Base-by-base conservation (phyloP, 2,329 filamentous ascomycete genomes). In the Fusarium lateritium region DNA sequence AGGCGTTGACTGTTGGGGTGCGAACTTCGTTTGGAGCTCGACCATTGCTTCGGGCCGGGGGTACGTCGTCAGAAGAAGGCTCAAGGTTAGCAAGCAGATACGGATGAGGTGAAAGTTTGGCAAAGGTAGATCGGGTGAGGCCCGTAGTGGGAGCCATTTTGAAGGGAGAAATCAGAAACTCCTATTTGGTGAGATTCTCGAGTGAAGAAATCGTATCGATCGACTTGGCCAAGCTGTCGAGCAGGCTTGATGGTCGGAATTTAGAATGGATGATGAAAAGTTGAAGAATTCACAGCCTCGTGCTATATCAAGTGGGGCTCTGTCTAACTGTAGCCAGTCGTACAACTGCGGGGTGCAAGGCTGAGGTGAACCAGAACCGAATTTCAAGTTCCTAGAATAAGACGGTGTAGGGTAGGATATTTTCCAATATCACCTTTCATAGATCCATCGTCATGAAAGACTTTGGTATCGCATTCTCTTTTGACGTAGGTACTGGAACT, bases 51-150 rank as follows among this genome's bases (percentile, higher is more conserved):
- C 96, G 92, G 44, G 88, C 83, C 3, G 92, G 85, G 42, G 77
- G 63, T 7, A 73, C 66, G 44, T 75, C 67, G 52, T 86, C 82
- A 58, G 83, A 80, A 69, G 83, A 82, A 34, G 91, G 87, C 67
- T 91, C 87, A 74, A 98, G 92, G 80, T 97, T 96, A 53, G 94
- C 93, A 77, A 97, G 91, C 65, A 98, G 90, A 82, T 93, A 98
- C 10, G 94, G 92, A 72, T 94, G 91, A 7, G 96, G 94, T 36
- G 94, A 94, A 76, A 98, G 90, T 76, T 94, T 94, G 61, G 94
- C 93, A 80, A 97, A 97, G 74, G 93, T 91, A 72, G 92, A 83
- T 75, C 92, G 82, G 44, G 85, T 81, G 56, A 88, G 79, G 54
- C 83, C 83, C 40, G 74, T 67, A 6, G 74, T 67, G 19, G 78